A percentile compares a stretch with the other conserved stretches of the same genome.
Evolutionary conservation across 1,139 yeast genomes (phyloP).

Genomic region (Blastobotrys aristatus): DNA sequence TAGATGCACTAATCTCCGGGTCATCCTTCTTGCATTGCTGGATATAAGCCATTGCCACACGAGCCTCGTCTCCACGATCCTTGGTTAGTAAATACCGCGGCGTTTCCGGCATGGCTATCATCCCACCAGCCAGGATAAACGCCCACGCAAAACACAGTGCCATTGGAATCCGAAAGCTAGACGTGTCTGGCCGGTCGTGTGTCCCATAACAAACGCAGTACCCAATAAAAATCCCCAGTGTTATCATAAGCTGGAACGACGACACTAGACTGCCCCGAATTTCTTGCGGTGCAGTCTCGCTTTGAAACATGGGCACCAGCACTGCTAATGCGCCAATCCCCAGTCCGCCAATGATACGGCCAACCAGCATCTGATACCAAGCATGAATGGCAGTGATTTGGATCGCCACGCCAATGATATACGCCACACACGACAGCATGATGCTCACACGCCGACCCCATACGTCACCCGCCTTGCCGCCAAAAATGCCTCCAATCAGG

Average conservation of each 20-base stretch:
- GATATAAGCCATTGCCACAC: slow-evolving; percentile 53
- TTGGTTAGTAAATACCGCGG: slow-evolving; percentile 63
- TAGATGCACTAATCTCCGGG: slow-evolving; percentile 52
- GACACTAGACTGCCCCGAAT: slow-evolving; percentile 65
- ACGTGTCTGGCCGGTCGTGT: slow-evolving; percentile 43
- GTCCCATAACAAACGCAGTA: slow-evolving; percentile 65
- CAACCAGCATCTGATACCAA: slow-evolving; percentile 40
- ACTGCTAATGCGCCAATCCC: slow-evolving; percentile 70
- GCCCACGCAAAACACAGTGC: slow-evolving; percentile 45
- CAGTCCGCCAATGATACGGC: slow-evolving; percentile 49
- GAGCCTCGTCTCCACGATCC: slow-evolving; percentile 53
- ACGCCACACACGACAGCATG: slow-evolving; percentile 42
- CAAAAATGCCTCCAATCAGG: slow-evolving; percentile 45
- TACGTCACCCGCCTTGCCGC: slow-evolving; percentile 46
- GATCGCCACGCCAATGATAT: slow-evolving; percentile 47
- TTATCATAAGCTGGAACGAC: slow-evolving; percentile 62
- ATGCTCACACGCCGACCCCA: slow-evolving; percentile 50
- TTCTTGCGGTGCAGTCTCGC: slow-evolving; percentile 64
- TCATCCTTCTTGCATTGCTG: slow-evolving; percentile 58
- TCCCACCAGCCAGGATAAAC: slow-evolving; percentile 43
- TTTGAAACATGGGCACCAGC: slow-evolving; percentile 59
- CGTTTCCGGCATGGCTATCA: slow-evolving; percentile 70
- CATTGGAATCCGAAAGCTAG: slow-evolving; percentile 60
- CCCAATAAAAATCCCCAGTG: slow-evolving; percentile 64
- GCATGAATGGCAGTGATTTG: slow-evolving; percentile 43